Base-by-base conservation (phyloP, 495 filamentous ascomycete species). In the Choiromyces venosus region DNA sequence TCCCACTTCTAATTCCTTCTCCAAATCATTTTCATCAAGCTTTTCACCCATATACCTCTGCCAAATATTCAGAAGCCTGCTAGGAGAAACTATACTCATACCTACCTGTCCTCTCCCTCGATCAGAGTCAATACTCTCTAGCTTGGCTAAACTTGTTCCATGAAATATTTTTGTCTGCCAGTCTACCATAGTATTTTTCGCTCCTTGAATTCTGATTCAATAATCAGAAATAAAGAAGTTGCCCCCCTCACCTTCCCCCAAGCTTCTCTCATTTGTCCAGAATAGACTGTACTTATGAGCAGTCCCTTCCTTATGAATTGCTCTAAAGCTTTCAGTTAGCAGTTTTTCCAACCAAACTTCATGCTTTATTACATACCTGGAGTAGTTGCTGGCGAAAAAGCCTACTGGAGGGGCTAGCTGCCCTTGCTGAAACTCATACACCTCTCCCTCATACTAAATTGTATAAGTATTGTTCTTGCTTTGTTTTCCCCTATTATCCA, bases 11-110 rank as follows among this genome's bases (percentile, higher is more conserved):
- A 52, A 25, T 25, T 52, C 21, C 21, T n/a, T 3, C 21, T 52
- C 21, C 1, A 52, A 25, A 7, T 6, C 5, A 3, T 46, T 19
- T 6, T 40, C 66, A 68, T 68, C 9, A 19, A 40, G 3, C 14
- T 12, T 10, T 37, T 68, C 2, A n/a, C 12, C 25, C 68, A 70
- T 46, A 29, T 73, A 73, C 38, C 42, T 35, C 1, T 68, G 14
- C 72, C 67, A 70, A 16, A 73, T 44, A 19, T 33, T 42, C 0
- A 12, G 25, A 2, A 73, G 21, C 33, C 38, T 38, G 37, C 19
- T 25, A n/a, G 67, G 72, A 68, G 72, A 52, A 21, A 70, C 72
- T 37, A 73, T 73, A 21, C 67, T 65, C 4, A 44, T n/a, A 21
- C 67, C 72, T n/a, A 21, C 42, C 39, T 73, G 52, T 18, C 52